Conservation (phyloP, 2,329 filamentous ascomycete genomes). For the Talaromyces sp. region DNA sequence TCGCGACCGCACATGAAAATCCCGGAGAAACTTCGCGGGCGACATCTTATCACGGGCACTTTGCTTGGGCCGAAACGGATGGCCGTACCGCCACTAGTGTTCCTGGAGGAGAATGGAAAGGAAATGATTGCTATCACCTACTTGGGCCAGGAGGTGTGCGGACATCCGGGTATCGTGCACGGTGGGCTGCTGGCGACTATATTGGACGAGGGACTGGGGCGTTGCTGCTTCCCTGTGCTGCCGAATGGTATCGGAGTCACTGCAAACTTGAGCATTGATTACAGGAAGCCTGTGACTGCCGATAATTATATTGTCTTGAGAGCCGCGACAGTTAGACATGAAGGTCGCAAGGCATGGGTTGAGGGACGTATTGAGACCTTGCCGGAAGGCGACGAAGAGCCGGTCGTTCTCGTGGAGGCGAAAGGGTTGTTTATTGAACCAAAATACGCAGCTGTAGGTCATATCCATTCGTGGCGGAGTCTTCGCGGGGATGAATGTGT, state of each 20-base stretch:
- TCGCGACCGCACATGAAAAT: slow-evolving; percentile 85
- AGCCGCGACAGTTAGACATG: slow-evolving; percentile 76
- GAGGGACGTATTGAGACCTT: slow-evolving; percentile 81
- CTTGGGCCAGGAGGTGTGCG: slow-evolving; percentile 75
- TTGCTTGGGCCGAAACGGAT: slow-evolving; percentile 72
- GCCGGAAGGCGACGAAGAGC: slow-evolving; percentile 58
- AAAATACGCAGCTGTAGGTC: slow-evolving; percentile 68
- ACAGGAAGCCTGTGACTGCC: slow-evolving; percentile 74
- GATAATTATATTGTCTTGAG: slow-evolving; percentile 71
- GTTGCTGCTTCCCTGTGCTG: slow-evolving; percentile 82
- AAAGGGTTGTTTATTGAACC: slow-evolving; percentile 86
- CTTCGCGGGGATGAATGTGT: not conserved
- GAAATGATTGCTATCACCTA: slow-evolving; percentile 69
- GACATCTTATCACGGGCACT: slow-evolving; percentile 79
- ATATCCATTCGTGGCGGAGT: not conserved
- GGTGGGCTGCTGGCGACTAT: slow-evolving; percentile 89
- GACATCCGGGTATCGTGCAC: slow-evolving; percentile 86
- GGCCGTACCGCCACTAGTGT: slow-evolving; percentile 74
- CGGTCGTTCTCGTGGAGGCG: slow-evolving; percentile 71
- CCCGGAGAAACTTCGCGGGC: slow-evolving; percentile 62
- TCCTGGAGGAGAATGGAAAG: slow-evolving; percentile 67
- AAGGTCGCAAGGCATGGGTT: slow-evolving; percentile 93
- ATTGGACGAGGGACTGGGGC: slow-evolving; percentile 81
- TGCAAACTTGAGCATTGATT: slow-evolving; percentile 77
- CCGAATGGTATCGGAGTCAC: slow-evolving; percentile 82